Percentiles rank a stretch among this genome's conserved stretches.
These are phyloP conservation scores for Dactylellina cionopaga DNA, from an alignment of 2,329 filamentous ascomycete genomes.

Conservation along the genomic window DNA sequence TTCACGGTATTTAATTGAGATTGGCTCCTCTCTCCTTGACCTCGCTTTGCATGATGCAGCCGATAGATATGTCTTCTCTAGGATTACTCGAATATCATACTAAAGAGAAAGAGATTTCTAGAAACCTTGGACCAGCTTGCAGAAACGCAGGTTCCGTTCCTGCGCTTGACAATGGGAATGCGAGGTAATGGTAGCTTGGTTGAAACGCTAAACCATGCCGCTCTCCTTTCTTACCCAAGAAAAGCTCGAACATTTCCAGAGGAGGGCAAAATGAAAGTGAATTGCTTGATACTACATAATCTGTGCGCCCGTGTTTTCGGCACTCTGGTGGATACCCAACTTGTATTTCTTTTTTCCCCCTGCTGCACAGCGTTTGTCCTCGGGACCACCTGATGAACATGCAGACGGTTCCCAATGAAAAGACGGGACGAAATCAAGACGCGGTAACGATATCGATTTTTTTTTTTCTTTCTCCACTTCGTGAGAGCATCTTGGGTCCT, in stretches of 20 bases:
- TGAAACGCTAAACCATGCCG: conserved; percentile 45
- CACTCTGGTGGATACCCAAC: conserved; percentile 15
- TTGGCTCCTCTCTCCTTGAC: background rate
- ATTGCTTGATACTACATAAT: conserved; percentile 18
- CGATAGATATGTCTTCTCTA: background rate
- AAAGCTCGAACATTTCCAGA: conserved; percentile 3
- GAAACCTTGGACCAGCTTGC: background rate
- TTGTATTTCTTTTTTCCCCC: conserved; percentile 27
- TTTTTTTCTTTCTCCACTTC: background rate
- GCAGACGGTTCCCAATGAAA: conserved; percentile 18
- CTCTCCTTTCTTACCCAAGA: conserved; percentile 38
- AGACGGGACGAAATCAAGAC: conserved; percentile 40
- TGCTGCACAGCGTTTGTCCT: conserved; percentile 16
- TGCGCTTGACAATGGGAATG: conserved; percentile 21
- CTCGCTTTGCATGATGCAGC: background rate
- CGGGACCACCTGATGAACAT: conserved; percentile 35
- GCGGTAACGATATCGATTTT: conserved; percentile 30
- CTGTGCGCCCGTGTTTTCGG: conserved; percentile 27
- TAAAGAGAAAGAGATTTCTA: background rate
- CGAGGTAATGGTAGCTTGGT: conserved; percentile 34
- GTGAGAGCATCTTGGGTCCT: background rate
- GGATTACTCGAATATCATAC: background rate
- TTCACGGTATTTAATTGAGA: background rate
- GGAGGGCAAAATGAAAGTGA: background rate
- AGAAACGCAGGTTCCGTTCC: conserved; percentile 19